phyloP scores from a whole-genome alignment of 2,329 filamentous ascomycete genomes.

The Tolypocladium cylindrosporum region DNA sequence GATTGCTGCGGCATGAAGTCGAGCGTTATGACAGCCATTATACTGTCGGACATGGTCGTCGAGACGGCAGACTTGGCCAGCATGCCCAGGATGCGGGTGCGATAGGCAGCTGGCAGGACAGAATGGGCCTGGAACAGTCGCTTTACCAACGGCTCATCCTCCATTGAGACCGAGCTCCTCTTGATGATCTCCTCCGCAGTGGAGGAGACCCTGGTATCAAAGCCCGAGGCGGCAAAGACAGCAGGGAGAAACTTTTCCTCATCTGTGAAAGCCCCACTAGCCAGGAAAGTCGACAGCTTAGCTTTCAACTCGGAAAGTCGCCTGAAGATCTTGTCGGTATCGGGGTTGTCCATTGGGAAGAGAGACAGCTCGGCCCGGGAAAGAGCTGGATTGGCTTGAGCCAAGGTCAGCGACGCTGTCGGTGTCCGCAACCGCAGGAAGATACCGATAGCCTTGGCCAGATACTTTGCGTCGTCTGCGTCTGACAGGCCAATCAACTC shows the following conservation, averaged over 20 bases:
- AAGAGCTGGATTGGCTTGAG: slow-evolving; percentile 21
- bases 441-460: slow-evolving; percentile 67
- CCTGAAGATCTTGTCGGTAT: slow-evolving; percentile 49
- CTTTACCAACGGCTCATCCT: slow-evolving; percentile 53
- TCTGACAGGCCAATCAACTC: slow-evolving; percentile 55
- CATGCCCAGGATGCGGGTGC: slow-evolving; percentile 65
- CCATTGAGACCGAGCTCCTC: slow-evolving; percentile 63
- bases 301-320: slow-evolving; percentile 36
- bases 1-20: slow-evolving; percentile 37
- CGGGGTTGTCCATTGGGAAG: slow-evolving; percentile 30
- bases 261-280: slow-evolving; percentile 78
- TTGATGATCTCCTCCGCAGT: slow-evolving; percentile 87
- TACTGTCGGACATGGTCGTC: slow-evolving; percentile 56
- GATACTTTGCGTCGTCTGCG: slow-evolving; percentile 58
- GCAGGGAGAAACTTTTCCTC: slow-evolving; percentile 75
- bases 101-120: slow-evolving; percentile 59
- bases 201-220: slow-evolving; percentile 71
- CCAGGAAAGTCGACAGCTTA: slow-evolving; percentile 59
- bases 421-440: slow-evolving; percentile 43
- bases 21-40: slow-evolving; percentile 61
- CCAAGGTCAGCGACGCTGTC: slow-evolving; percentile 19
- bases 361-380: slow-evolving; percentile 17
- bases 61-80: slow-evolving; percentile 68
- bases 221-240: slow-evolving; percentile 71
- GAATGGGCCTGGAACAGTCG: slow-evolving; percentile 66